phyloP scores from a whole-genome alignment of 768 basidiomycete species.

The Coprinopsis sp. region DNA sequence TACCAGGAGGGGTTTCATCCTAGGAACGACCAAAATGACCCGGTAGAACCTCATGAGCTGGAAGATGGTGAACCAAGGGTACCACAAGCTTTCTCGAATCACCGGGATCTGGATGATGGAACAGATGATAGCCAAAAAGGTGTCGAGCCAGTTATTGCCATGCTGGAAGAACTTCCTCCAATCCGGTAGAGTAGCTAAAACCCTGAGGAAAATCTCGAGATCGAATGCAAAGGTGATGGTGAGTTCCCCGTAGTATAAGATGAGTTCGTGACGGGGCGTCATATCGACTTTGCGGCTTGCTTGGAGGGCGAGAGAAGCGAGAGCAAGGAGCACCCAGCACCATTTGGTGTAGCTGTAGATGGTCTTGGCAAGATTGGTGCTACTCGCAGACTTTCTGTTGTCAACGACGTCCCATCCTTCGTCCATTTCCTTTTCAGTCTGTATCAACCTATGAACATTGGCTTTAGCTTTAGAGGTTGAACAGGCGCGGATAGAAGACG shows the following conservation, averaged over 20 bases:
- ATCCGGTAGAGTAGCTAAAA: conserved; percentile 68
- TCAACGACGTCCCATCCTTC: conserved; percentile 55
- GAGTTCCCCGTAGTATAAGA: conserved; percentile 65
- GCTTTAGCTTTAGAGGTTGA: conserved; percentile 3
- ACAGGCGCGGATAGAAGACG: conserved; percentile 20
- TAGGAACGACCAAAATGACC: conserved; percentile 83
- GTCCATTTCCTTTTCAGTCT: conserved; percentile 52
- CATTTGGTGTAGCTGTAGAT: conserved; percentile 57
- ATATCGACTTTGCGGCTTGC: conserved; percentile 59
- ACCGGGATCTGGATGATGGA: conserved; percentile 82
- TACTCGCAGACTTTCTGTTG: conserved; percentile 34
- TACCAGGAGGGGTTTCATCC: conserved; percentile 87
- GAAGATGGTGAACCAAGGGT: conserved; percentile 89
- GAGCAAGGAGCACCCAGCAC: conserved; percentile 74
- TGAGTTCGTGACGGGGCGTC: conserved; percentile 35
- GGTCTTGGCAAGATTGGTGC: conserved; percentile 46
- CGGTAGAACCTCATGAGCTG: conserved; percentile 86
- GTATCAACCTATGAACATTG: conserved; percentile 21
- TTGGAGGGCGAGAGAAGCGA: conserved; percentile 67
- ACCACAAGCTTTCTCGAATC: conserved; percentile 58
- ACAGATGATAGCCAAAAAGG: conserved; percentile 67
- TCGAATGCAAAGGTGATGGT: conserved; percentile 82
- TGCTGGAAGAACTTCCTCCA: conserved; percentile 75
- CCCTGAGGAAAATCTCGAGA: conserved; percentile 76
- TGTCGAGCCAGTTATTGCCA: conserved; percentile 71